Percentiles rank a stretch among this genome's conserved stretches.
Conservation (phyloP, 1,284 basidiomycete genomes). For the Cutaneotrichosporon sp. region DNA sequence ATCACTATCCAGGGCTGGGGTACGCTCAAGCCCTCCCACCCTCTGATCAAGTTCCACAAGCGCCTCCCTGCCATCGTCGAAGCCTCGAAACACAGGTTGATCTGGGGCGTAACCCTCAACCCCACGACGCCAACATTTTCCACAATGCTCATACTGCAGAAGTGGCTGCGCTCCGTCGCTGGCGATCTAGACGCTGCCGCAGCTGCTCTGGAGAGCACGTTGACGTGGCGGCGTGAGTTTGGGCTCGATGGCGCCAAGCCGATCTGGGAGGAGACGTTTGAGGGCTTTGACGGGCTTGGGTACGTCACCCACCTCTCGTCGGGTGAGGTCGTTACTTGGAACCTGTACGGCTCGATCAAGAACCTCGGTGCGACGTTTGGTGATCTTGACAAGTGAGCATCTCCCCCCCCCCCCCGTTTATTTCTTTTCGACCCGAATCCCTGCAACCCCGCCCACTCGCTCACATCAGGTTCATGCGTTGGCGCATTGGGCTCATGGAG, state of each 20-base stretch:
- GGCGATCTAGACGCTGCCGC: constrained; percentile 27
- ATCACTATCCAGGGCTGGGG: constrained; percentile 21
- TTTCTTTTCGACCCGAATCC: neutral
- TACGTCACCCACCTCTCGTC: constrained; percentile 28
- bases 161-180: constrained; percentile 30
- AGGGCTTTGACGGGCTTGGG: constrained; percentile 29
- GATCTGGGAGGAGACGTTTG: constrained; percentile 6
- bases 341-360: constrained; percentile 34
- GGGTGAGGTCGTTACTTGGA: constrained; percentile 34
- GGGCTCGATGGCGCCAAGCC: constrained; percentile 21
- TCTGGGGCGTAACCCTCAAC: constrained; percentile 34
- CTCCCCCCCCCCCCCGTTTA: neutral
- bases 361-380: constrained; percentile 31
- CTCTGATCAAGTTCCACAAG: constrained; percentile 24
- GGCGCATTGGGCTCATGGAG: constrained; percentile 34
- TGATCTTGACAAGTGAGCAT: constrained; percentile 29
- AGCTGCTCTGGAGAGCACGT: constrained; percentile 22
- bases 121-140: constrained; percentile 18
- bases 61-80: constrained; percentile 25
- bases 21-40: constrained; percentile 22
- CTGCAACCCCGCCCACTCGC: neutral
- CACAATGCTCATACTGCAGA: constrained; percentile 32
- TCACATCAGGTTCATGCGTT: constrained; percentile 31
- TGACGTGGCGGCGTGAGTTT: constrained; percentile 33
- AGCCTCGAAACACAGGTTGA: constrained; percentile 24